Conservation (phyloP, 2,329 filamentous ascomycete species). For the Trichophyton simii region DNA sequence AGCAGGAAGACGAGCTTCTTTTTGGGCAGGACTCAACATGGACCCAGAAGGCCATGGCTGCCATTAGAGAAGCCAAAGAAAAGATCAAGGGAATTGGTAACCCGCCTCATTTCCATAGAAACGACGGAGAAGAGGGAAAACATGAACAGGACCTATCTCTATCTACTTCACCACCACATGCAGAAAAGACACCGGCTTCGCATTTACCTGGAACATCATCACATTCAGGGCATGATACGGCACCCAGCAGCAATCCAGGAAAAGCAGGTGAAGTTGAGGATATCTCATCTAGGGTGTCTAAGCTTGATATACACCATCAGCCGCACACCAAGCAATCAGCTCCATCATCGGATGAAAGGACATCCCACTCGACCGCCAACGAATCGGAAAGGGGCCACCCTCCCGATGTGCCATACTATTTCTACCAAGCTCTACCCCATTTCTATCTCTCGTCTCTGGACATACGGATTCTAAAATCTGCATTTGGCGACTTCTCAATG, state of each 20-base stretch:
- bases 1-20: slow-evolving; percentile 77
- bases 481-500: slow-evolving; percentile 67
- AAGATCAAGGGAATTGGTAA: slow-evolving; percentile 57
- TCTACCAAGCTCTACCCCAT: slow-evolving; percentile 77
- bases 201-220: slow-evolving; percentile 26
- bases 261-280: not conserved
- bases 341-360: not conserved
- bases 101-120: slow-evolving; percentile 42
- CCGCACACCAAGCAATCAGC: not conserved
- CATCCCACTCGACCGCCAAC: not conserved
- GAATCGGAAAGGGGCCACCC: slow-evolving; percentile 19
- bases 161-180: slow-evolving; percentile 31
- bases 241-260: slow-evolving; percentile 7
- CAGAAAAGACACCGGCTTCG: slow-evolving; percentile 39
- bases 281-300: slow-evolving; percentile 11
- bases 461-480: slow-evolving; percentile 81
- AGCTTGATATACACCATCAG: slow-evolving; percentile 6
- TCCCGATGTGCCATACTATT: slow-evolving; percentile 55
- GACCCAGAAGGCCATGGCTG: slow-evolving; percentile 42
- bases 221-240: slow-evolving; percentile 6
- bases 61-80: slow-evolving; percentile 63
- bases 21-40: slow-evolving; percentile 78
- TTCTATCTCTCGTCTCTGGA: slow-evolving; percentile 84
- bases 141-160: slow-evolving; percentile 28
- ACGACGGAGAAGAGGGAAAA: slow-evolving; percentile 31